These are phyloP conservation scores for Boletus reticuloceps DNA, from an alignment of 768 basidiomycete species.

Conservation along the genomic window DNA sequence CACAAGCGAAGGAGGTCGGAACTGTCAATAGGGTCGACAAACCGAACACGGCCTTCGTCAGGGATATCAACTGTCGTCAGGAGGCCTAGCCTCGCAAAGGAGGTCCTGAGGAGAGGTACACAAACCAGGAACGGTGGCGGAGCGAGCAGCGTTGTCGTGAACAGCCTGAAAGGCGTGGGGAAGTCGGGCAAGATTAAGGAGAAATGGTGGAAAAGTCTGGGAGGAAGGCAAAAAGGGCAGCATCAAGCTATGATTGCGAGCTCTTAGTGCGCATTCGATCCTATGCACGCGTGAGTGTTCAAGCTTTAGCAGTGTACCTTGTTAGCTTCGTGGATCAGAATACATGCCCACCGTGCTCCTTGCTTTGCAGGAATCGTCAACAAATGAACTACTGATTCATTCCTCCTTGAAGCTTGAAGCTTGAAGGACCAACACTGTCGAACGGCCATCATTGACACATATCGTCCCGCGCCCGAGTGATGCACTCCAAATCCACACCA, in stretches of 20 bases:
- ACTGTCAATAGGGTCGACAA: neutral
- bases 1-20: neutral
- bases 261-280: neutral
- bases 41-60: conserved; percentile 60
- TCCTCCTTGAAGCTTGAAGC: no score
- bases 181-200: conserved; percentile 1
- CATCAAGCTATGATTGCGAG: conserved; percentile 1
- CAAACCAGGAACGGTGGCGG: neutral
- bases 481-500: no score
- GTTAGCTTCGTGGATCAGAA: no score
- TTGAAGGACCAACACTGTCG: no score
- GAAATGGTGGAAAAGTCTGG: conserved; percentile 49
- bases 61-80: conserved; percentile 53
- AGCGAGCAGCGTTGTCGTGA: conserved; percentile 6
- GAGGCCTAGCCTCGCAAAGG: conserved; percentile 16
- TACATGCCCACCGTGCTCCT: no score
- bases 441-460: no score
- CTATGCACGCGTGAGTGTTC: neutral
- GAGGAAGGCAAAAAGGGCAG: conserved; percentile 12
- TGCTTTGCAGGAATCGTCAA: no score
- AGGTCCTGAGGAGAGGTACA: conserved; percentile 8
- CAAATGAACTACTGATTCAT: no score
- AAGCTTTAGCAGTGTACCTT: neutral
- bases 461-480: no score
- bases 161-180: neutral